Conservation (phyloP, 169 alveolate genomes). For the Plasmodium berghei region DNA sequence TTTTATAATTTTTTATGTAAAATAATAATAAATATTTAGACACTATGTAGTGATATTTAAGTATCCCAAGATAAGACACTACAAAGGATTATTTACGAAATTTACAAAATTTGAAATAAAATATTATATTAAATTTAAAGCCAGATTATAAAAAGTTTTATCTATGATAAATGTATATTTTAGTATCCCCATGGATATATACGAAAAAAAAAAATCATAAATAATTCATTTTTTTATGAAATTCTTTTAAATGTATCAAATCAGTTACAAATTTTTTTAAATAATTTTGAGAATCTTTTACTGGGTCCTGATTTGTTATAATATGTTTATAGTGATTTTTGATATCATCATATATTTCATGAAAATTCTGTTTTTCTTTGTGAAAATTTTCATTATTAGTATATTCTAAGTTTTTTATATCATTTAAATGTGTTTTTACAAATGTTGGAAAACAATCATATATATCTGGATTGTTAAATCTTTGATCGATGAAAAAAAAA, state of each 20-base stretch:
- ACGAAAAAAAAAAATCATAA: no score
- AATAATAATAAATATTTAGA: no score
- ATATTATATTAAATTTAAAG: no score
- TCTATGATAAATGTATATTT: no score
- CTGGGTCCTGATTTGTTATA: not conserved
- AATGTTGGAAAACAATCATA: slow-evolving; percentile 80
- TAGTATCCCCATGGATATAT: no score
- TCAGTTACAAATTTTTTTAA: slow-evolving; percentile 9
- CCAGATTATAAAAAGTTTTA: no score
- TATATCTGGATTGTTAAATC: slow-evolving; percentile 81
- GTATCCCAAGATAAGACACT: no score
- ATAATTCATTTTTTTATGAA: slow-evolving; percentile 12
- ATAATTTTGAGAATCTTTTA: not conserved
- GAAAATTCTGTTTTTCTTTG: slow-evolving; percentile 8
- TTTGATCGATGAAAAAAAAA: slow-evolving; percentile 91
- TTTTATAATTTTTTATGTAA: no score
- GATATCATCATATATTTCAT: not conserved
- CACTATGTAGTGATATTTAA: no score
- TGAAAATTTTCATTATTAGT: slow-evolving; percentile 1
- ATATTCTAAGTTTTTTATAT: not conserved
- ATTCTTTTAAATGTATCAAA: not conserved
- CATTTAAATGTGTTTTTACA: slow-evolving; percentile 64
- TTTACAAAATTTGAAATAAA: no score
- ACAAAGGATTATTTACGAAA: no score
- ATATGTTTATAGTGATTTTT: not conserved